Percentiles rank a stretch among this genome's conserved stretches.
These are phyloP conservation scores for Huiozyma sinensis DNA, from an alignment of 805 yeast species.

Conservation along the genomic window DNA sequence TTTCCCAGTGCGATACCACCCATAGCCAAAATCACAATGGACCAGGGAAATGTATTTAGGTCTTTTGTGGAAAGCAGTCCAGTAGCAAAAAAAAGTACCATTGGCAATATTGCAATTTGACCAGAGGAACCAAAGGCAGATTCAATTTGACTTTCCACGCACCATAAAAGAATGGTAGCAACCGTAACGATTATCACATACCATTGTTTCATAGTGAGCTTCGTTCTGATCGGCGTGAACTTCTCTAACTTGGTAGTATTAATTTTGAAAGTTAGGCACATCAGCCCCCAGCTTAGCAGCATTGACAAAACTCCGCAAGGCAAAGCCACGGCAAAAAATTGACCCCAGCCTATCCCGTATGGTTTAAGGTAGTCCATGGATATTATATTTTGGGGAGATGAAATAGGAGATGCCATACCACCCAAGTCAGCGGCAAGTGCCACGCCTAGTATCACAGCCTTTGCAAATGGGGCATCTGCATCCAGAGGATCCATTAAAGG, in stretches of 20 bases:
- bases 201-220: slow-evolving; percentile 61
- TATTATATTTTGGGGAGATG: slow-evolving; percentile 91
- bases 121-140: slow-evolving; percentile 85
- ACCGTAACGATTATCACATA: slow-evolving; percentile 62
- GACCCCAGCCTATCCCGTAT: slow-evolving; percentile 62
- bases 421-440: slow-evolving; percentile 89
- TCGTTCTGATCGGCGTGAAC: slow-evolving; percentile 44
- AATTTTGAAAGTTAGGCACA: slow-evolving; percentile 45
- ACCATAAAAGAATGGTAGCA: slow-evolving; percentile 77
- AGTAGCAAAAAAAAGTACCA: slow-evolving; percentile 79
- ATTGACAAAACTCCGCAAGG: slow-evolving; percentile 64
- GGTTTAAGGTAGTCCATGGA: slow-evolving; percentile 77
- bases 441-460: slow-evolving; percentile 78
- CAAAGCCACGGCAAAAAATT: slow-evolving; percentile 82
- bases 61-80: slow-evolving; percentile 78
- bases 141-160: slow-evolving; percentile 66
- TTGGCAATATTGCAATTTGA: slow-evolving; percentile 76
- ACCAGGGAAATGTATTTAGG: slow-evolving; percentile 92
- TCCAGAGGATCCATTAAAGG: slow-evolving; percentile 76
- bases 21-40: slow-evolving; percentile 90
- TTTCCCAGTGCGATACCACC: slow-evolving; percentile 94
- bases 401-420: slow-evolving; percentile 94
- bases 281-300: slow-evolving; percentile 58
- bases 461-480: slow-evolving; percentile 65
- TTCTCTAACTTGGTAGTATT: slow-evolving; percentile 38